phyloP scores from a whole-genome alignment of 2,329 filamentous ascomycete genomes.

The Aspergillus neoniger region DNA sequence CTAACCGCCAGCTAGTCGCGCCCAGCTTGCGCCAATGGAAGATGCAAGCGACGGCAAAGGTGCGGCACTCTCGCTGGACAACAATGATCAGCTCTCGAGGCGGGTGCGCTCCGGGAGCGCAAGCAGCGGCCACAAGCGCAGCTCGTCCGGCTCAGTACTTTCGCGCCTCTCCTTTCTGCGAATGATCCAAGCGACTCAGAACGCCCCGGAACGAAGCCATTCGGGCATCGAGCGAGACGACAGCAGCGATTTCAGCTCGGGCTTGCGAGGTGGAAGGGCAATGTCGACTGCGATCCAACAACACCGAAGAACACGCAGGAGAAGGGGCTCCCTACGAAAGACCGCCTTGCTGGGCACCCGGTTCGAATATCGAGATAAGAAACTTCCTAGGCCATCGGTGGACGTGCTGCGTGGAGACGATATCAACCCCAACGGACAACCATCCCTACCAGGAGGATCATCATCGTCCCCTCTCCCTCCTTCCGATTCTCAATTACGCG shows the following conservation, averaged over 20 bases:
- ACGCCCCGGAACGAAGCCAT: conserved; percentile 33
- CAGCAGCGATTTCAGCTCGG: conserved; percentile 31
- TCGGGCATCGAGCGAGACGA: conserved; percentile 27
- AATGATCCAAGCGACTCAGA: conserved; percentile 42
- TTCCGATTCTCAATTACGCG: conserved; percentile 14
- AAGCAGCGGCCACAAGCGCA: conserved; percentile 52
- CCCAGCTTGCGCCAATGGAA: conserved; percentile 38
- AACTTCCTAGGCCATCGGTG: conserved; percentile 14
- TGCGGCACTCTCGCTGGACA: conserved; percentile 30
- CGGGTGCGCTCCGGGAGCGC: conserved; percentile 37
- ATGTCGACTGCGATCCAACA: conserved; percentile 50
- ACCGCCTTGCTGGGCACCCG: conserved; percentile 73
- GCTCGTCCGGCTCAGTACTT: conserved; percentile 65
- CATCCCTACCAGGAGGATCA: conserved; percentile 7
- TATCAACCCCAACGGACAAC: conserved; percentile 19
- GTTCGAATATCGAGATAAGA: conserved; percentile 39
- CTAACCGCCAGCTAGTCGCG: conserved; percentile 25
- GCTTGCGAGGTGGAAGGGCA: conserved; percentile 50
- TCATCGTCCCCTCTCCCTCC: neutral
- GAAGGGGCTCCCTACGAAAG: conserved; percentile 84
- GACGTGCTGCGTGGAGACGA: conserved; percentile 17
- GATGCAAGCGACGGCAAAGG: conserved; percentile 32
- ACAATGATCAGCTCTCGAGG: conserved; percentile 27
- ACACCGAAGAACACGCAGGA: conserved; percentile 62
- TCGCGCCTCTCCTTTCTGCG: conserved; percentile 71